Evolutionary conservation across 768 basidiomycete species (phyloP), one percentile per base, ranked within the genome.

Genomic region (Dendrothele bispora): DNA sequence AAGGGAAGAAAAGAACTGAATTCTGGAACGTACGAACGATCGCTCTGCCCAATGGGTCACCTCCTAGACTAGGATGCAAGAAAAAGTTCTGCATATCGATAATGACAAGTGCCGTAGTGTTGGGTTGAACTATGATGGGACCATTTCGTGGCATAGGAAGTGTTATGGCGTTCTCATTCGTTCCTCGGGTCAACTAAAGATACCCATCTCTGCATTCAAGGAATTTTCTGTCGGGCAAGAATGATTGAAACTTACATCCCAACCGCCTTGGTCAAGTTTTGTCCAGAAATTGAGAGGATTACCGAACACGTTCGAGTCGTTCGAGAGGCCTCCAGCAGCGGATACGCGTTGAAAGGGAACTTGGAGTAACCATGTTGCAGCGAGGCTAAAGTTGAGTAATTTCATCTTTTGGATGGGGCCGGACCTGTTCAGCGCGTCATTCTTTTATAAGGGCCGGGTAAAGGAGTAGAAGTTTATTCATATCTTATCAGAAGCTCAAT

Each of bases 31-130:
- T 48, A 66, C 65, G 63, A 44, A 66, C 55, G 18, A 66, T 46
- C 5, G 61, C 65, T 34, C 63, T 54, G 24, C 65, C 65, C 5
- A 57, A 54, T 20, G 65, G 65, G 42, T 66, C 65, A 8, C 63
- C 65, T 10, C 56, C 50, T 5, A 66, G 48, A 40, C 60, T 61
- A 39, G 60, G 60, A 50, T 67, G 64, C 32, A 65, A 46, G 49
- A 63, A 67, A 44, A 61, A 63, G 44, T 64, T 67, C 26, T 67
- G 66, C 66, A 67, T 67, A 45, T 67, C 66, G 21, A 67, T 67
- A 24, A 67, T 67, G 10, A 67, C 64, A 14, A 67, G 52, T 3
- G 66, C 66, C n/a, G 59, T 54, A n/a, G 56, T 54, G 43, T 61
- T 61, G 1, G 66, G 62, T 26, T 65, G 61, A 26, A 67, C 57